Evolutionary conservation across 2,329 filamentous ascomycete species (phyloP).

Genomic region (Apiospora kogelbergensis): DNA sequence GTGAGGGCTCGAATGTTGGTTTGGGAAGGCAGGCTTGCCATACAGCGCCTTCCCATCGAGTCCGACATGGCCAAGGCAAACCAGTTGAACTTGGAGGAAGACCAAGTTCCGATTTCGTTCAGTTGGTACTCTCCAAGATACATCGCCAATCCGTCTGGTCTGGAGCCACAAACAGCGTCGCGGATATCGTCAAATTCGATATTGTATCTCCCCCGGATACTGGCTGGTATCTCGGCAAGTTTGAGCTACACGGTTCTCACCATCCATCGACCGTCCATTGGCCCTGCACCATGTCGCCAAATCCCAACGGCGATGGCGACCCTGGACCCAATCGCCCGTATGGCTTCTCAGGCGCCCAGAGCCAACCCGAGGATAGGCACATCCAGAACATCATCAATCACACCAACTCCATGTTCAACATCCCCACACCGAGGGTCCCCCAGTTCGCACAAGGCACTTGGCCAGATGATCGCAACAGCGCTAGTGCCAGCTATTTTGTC

Average conservation of each 20-base stretch:
- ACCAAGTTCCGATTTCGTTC: no score
- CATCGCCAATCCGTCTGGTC: background rate
- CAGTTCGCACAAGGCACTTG: background rate
- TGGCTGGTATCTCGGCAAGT: background rate
- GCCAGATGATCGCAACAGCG: background rate
- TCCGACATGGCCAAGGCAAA: background rate
- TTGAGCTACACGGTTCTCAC: background rate
- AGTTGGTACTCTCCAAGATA: background rate
- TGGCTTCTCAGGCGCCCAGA: conserved; percentile 15
- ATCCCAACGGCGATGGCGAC: conserved; percentile 11
- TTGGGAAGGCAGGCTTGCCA: background rate
- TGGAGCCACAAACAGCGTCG: background rate
- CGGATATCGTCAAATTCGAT: background rate
- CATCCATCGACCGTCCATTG: background rate
- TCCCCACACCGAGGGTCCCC: background rate
- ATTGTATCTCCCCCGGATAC: background rate
- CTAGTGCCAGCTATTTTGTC: conserved; percentile 5
- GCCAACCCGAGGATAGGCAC: conserved; percentile 22
- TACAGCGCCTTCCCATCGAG: background rate
- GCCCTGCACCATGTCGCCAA: conserved; percentile 22
- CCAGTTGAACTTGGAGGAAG: background rate
- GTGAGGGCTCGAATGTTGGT: background rate
- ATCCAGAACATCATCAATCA: conserved; percentile 30
- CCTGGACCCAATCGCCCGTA: conserved; percentile 16
- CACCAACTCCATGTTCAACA: conserved; percentile 23